phyloP scores from a whole-genome alignment of 106 monocot species.

The Acorus gramineus region DNA sequence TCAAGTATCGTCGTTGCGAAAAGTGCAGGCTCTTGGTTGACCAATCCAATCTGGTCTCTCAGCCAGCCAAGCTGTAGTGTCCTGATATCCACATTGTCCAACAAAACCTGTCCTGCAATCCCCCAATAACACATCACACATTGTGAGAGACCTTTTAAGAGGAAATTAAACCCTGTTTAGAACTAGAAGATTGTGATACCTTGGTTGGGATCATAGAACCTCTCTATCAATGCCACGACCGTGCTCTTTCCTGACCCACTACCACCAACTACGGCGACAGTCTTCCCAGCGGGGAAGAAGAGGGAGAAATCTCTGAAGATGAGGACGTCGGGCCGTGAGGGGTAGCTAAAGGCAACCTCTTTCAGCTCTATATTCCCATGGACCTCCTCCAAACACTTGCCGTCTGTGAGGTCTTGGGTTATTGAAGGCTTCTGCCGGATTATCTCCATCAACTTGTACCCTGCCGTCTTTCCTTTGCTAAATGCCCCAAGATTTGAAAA shows the following conservation, averaged over 20 bases:
- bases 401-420: conserved; percentile 56
- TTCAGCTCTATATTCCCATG: conserved; percentile 92
- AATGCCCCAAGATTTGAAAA: conserved; percentile 96
- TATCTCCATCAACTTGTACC: conserved; percentile 82
- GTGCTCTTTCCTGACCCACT: conserved; percentile 99
- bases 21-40: conserved; percentile 97
- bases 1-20: conserved; percentile 93
- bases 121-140: too few species aligned
- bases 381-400: conserved; percentile 66
- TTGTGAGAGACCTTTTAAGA: too few species aligned
- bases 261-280: conserved; percentile 90
- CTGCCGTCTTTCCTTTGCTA: conserved; percentile 91
- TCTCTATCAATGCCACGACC: conserved; percentile 82
- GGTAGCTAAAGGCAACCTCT: conserved; percentile 88
- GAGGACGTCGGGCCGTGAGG: conserved; percentile 86
- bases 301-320: conserved; percentile 78
- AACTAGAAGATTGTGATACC: conserved; percentile 26
- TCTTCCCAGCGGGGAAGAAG: conserved; percentile 89
- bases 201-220: conserved; percentile 96
- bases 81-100: conserved; percentile 91
- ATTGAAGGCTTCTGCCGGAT: conserved; percentile 79
- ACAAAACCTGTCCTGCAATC: conserved; percentile 71
- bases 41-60: conserved; percentile 93
- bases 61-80: conserved; percentile 82
- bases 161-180: not conserved